Evolutionary conservation across 148 eudicot species (phyloP).

Genomic region (Cornus kousa): DNA sequence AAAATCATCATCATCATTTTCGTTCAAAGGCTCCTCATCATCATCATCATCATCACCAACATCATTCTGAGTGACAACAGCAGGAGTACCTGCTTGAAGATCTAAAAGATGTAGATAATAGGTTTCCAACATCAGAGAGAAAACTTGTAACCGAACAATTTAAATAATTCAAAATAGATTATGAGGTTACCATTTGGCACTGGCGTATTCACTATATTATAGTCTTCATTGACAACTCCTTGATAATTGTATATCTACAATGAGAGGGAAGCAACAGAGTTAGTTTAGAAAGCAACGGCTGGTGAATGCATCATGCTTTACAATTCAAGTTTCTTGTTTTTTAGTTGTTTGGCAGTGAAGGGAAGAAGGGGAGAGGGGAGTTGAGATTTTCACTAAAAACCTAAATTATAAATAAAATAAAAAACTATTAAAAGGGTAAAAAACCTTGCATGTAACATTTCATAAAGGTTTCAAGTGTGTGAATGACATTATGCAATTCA

Average conservation of each 20-base stretch:
- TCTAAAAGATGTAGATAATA: slow-evolving; percentile 36
- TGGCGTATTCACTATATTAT: slow-evolving; percentile 79
- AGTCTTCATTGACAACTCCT: slow-evolving; percentile 83
- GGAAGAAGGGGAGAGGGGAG: not conserved
- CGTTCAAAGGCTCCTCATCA: slow-evolving; percentile 90
- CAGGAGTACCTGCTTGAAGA: slow-evolving; percentile 79
- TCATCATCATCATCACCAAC: slow-evolving; percentile 73
- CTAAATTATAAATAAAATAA: too few relatives aligned
- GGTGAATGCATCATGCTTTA: not conserved
- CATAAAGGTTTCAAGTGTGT: not conserved
- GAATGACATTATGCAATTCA: not conserved
- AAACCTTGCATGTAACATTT: too few relatives aligned
- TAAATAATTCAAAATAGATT: slow-evolving; percentile 13
- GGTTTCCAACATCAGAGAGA: slow-evolving; percentile 21
- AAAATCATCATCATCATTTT: slow-evolving; percentile 84
- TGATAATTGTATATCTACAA: slow-evolving; percentile 84
- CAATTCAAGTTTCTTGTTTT: not conserved
- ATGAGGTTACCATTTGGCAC: slow-evolving; percentile 60
- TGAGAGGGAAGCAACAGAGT: slow-evolving; percentile 17
- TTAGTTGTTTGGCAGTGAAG: not conserved
- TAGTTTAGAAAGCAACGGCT: slow-evolving; percentile 9
- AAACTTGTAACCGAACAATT: slow-evolving; percentile 5
- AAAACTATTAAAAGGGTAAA: too few relatives aligned
- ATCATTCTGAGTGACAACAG: slow-evolving; percentile 58
- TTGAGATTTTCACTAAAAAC: too few relatives aligned